Evolutionary conservation across 192 early-diverging fungal genomes (phyloP).

Genomic region (Coemansia javaensis): DNA sequence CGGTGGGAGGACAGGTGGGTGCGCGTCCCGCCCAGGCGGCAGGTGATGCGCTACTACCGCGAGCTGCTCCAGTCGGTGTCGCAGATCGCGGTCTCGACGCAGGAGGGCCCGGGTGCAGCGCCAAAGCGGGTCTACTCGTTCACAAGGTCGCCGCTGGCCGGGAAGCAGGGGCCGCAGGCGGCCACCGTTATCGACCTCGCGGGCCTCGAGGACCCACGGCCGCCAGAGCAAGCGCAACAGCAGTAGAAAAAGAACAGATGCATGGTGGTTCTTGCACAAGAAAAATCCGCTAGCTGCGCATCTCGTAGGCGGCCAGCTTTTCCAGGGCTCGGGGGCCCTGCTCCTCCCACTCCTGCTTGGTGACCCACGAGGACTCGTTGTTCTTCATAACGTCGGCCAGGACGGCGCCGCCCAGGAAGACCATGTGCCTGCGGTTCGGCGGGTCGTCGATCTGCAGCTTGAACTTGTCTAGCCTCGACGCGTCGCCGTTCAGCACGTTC

Average conservation of each 20-base stretch:
- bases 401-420: slow-evolving; percentile 96
- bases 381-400: slow-evolving; percentile 93
- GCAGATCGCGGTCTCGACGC: slow-evolving; percentile 10
- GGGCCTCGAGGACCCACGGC: not conserved
- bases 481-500: slow-evolving; percentile 83
- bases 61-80: slow-evolving; percentile 13
- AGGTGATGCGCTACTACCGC: slow-evolving; percentile 29
- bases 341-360: slow-evolving; percentile 93
- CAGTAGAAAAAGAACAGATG: not conserved
- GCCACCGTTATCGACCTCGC: slow-evolving; percentile 28
- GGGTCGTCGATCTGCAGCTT: slow-evolving; percentile 98
- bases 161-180: slow-evolving; percentile 3
- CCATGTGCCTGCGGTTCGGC: slow-evolving; percentile 96
- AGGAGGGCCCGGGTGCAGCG: slow-evolving; percentile 7
- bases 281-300: slow-evolving; percentile 27
- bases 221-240: not conserved
- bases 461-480: slow-evolving; percentile 78
- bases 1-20: slow-evolving; percentile 35
- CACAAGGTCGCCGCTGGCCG: slow-evolving; percentile 16
- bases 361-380: slow-evolving; percentile 84
- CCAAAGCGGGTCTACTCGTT: slow-evolving; percentile 20
- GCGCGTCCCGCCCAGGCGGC: slow-evolving; percentile 15
- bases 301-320: slow-evolving; percentile 35
- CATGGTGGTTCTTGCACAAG: too few species aligned
- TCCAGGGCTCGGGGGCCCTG: slow-evolving; percentile 71